Percentiles rank a stretch among this genome's conserved stretches.
Evolutionary conservation across 257 asterid genomes (phyloP).

Genomic region (Lavandula angustifolia): DNA sequence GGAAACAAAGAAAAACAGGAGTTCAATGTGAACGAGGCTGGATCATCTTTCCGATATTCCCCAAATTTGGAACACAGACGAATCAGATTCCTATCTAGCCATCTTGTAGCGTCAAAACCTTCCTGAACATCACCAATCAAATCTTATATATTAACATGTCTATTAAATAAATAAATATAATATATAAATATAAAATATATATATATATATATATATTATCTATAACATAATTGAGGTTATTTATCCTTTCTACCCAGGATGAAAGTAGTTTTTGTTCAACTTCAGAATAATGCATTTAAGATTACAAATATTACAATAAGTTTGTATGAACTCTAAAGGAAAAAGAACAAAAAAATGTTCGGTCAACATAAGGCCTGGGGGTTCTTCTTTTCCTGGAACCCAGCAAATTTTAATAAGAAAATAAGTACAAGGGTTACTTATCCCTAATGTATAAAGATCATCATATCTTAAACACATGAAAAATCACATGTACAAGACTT

Average conservation of each 20-base stretch:
- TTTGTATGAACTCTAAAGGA: neutral
- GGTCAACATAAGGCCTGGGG: no score
- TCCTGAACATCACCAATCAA: slow-evolving; percentile 55
- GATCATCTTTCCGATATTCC: slow-evolving; percentile 95
- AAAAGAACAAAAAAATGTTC: neutral
- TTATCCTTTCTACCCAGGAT: slow-evolving; percentile 11
- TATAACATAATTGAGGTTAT: slow-evolving; percentile 16
- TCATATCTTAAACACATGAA: neutral
- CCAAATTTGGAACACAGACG: slow-evolving; percentile 96
- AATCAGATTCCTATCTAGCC: slow-evolving; percentile 94
- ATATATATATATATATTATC: neutral
- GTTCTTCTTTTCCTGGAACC: no score
- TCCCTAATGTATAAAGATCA: neutral
- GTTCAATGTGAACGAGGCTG: slow-evolving; percentile 80
- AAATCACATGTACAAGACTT: neutral
- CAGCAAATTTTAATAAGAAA: neutral
- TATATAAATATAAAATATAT: no score
- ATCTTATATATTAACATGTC: neutral
- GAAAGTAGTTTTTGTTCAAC: neutral
- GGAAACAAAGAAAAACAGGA: slow-evolving; percentile 86
- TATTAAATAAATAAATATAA: neutral
- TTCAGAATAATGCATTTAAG: neutral
- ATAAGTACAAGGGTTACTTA: neutral
- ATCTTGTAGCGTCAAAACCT: slow-evolving; percentile 89
- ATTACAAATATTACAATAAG: neutral